phyloP scores from a whole-genome alignment of 371 early-diverging fungal genomes.

The Mortierella sp. region DNA sequence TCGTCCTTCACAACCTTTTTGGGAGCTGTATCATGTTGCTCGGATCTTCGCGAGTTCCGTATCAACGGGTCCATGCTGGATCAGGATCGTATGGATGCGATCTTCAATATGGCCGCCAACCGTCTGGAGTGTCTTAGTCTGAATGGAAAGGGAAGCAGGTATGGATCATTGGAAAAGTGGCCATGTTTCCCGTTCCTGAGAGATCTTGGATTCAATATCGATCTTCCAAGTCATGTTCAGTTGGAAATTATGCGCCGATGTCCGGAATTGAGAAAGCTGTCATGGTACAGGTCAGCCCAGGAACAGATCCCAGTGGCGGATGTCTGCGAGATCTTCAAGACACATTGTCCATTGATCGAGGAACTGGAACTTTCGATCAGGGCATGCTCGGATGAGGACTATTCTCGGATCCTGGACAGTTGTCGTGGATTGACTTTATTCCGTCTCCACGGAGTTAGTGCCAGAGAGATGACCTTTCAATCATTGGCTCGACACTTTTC shows the following conservation, averaged over 20 bases:
- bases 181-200: too few species aligned
- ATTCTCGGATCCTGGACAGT: conserved; percentile 1
- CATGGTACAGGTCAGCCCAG: not conserved
- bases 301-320: not conserved
- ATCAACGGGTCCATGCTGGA: too few species aligned
- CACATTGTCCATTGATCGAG: conserved; percentile 10
- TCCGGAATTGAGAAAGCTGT: not conserved
- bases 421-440: conserved; percentile 8
- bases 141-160: too few species aligned
- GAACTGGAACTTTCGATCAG: not conserved
- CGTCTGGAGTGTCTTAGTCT: too few species aligned
- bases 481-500: conserved; percentile 15
- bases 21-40: too few species aligned
- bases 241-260: conserved; percentile 11
- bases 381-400: not conserved
- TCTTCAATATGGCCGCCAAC: too few species aligned
- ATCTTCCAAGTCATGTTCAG: not conserved
- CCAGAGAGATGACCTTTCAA: conserved; percentile 9
- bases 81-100: too few species aligned
- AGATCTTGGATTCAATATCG: too few species aligned
- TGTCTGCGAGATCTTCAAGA: conserved; percentile 5
- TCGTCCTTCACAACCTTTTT: too few species aligned
- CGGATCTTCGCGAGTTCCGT: too few species aligned
- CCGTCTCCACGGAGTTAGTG: too few species aligned
- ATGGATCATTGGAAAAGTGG: too few species aligned